Conservation (phyloP, 2,329 filamentous ascomycete genomes). For the Aspergillus aculeatinus region DNA sequence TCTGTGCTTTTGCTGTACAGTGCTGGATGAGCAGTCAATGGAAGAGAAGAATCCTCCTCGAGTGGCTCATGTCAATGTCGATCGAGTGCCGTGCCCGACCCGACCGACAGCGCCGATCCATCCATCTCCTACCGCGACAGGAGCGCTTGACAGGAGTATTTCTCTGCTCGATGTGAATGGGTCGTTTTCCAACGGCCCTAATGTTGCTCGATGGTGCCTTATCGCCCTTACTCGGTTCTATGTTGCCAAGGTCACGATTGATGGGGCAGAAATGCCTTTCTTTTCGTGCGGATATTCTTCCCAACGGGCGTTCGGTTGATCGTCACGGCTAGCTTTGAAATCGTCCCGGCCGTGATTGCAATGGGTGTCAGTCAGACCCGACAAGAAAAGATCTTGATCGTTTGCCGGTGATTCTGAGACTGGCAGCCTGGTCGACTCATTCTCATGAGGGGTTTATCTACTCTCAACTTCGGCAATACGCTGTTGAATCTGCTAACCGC, state of each 20-base stretch:
- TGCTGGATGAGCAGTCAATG: no score
- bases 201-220: no score
- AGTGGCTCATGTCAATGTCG: not conserved
- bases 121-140: not conserved
- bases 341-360: not conserved
- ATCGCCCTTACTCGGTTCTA: not conserved
- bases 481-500: not conserved
- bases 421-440: no score
- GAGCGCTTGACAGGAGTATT: not conserved
- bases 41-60: no score
- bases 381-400: not conserved
- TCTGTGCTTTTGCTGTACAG: no score
- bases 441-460: no score
- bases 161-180: no score
- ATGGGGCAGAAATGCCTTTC: not conserved
- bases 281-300: not conserved
- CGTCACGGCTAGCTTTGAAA: not conserved
- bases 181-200: no score
- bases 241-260: not conserved
- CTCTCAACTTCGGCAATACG: not conserved
- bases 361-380: not conserved
- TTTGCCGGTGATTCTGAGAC: not conserved
- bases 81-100: not conserved
- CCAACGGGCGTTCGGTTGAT: not conserved
- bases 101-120: not conserved